These are phyloP conservation scores for Lippia alba DNA, from an alignment of 305 asterid species.

Conservation along the genomic window DNA sequence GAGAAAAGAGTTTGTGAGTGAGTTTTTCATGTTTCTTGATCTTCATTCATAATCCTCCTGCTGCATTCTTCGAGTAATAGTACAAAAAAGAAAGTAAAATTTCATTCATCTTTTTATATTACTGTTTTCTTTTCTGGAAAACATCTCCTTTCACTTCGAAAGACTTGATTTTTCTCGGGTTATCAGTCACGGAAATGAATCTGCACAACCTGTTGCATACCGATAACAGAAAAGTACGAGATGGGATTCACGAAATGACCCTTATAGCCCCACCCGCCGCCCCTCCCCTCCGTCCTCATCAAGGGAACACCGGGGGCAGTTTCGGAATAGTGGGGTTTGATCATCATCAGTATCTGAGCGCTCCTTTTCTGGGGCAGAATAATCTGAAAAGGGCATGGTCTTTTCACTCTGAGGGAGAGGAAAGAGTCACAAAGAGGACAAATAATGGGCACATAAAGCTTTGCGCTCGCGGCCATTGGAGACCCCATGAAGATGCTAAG, in stretches of 20 bases:
- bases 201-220: conserved; percentile 29
- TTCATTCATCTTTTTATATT: neutral
- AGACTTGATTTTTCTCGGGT: conserved; percentile 13
- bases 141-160: conserved; percentile 18
- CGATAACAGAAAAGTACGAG: conserved; percentile 22
- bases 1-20: conserved; percentile 20
- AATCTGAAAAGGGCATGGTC: conserved; percentile 27
- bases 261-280: conserved; percentile 35
- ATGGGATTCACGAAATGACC: conserved; percentile 34
- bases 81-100: too few relatives aligned
- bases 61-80: neutral
- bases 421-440: conserved; percentile 3
- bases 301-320: conserved; percentile 15
- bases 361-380: conserved; percentile 25
- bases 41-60: neutral
- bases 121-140: neutral
- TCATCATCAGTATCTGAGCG: conserved; percentile 27
- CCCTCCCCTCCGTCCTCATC: conserved; percentile 9
- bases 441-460: conserved; percentile 35
- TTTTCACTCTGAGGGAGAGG: conserved; percentile 5
- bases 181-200: conserved; percentile 34
- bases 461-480: conserved; percentile 80
- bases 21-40: conserved; percentile 34
- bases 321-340: conserved; percentile 28
- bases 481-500: conserved; percentile 69